Conservation (phyloP, 768 basidiomycete genomes). For the Sutorius australiensis region DNA sequence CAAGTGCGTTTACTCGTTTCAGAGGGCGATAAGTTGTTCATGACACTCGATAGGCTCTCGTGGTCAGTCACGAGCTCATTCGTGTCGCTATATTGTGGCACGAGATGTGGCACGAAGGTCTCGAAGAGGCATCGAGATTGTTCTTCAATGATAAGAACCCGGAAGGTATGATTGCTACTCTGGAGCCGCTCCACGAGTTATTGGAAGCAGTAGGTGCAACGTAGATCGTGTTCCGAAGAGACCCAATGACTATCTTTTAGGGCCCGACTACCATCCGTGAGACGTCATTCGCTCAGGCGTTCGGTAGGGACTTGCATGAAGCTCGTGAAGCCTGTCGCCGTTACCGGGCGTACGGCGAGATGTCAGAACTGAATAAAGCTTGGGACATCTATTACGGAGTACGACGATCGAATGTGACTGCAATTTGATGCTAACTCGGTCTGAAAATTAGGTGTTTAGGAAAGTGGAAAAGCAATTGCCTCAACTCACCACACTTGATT, state of each 20-base stretch:
- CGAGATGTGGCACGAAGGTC: slow-evolving; percentile 96
- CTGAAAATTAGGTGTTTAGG: slow-evolving; percentile 73
- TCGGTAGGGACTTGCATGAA: slow-evolving; percentile 87
- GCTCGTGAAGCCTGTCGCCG: slow-evolving; percentile 88
- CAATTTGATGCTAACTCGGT: slow-evolving; percentile 1
- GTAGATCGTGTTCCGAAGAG: not conserved
- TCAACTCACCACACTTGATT: slow-evolving; percentile 81
- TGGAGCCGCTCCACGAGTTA: slow-evolving; percentile 91
- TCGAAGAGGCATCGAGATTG: slow-evolving; percentile 94
- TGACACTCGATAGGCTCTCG: slow-evolving; percentile 51
- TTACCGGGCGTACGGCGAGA: slow-evolving; percentile 83
- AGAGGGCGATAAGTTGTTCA: not conserved
- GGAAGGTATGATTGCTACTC: slow-evolving; percentile 90
- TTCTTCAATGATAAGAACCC: slow-evolving; percentile 98
- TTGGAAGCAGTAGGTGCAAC: slow-evolving; percentile 67
- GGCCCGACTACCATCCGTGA: slow-evolving; percentile 93
- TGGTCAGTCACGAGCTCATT: slow-evolving; percentile 93
- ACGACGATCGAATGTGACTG: slow-evolving; percentile 22
- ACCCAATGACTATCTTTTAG: slow-evolving; percentile 36
- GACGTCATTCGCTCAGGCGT: slow-evolving; percentile 91
- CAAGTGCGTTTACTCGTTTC: slow-evolving; percentile 50
- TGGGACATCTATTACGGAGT: slow-evolving; percentile 99
- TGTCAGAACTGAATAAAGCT: slow-evolving; percentile 88
- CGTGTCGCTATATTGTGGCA: slow-evolving; percentile 99
- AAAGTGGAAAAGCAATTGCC: slow-evolving; percentile 94